Conservation (phyloP, 192 early-diverging fungal species). For the Linnemannia schmuckeri region DNA sequence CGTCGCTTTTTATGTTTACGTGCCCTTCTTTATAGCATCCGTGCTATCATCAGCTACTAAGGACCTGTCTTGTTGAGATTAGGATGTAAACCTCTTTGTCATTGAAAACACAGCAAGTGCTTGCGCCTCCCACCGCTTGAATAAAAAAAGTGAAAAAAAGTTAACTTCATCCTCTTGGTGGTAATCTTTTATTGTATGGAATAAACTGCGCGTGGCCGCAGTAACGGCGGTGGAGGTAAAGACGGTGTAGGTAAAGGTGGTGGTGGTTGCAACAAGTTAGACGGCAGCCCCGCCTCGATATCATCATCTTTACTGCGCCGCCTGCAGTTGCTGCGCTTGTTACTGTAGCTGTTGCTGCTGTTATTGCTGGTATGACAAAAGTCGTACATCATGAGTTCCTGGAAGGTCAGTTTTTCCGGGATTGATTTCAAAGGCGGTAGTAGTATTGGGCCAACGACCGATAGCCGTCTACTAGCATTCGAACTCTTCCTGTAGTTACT, state of each 20-base stretch:
- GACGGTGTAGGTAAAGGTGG: neutral
- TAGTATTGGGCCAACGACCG: neutral
- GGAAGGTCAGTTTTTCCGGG: neutral
- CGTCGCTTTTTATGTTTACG: neutral
- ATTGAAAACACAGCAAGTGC: constrained; percentile 12
- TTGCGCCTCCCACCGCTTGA: neutral
- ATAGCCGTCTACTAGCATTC: neutral
- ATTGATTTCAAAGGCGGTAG: neutral
- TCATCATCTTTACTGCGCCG: neutral
- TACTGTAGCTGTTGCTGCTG: neutral
- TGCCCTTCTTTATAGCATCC: constrained; percentile 29
- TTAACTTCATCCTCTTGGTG: too few relatives aligned
- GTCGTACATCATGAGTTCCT: neutral
- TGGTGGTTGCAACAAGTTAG: neutral
- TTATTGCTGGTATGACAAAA: neutral
- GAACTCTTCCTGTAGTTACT: neutral
- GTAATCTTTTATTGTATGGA: neutral
- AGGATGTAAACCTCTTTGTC: neutral
- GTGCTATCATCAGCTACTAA: constrained; percentile 46
- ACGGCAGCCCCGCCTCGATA: neutral
- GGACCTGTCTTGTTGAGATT: neutral
- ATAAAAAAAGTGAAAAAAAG: too few relatives aligned
- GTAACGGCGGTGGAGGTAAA: neutral
- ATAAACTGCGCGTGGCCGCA: neutral
- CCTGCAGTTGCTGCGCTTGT: neutral